phyloP scores from a whole-genome alignment of 1,284 basidiomycete species.

The Leccinum subspadiceum region DNA sequence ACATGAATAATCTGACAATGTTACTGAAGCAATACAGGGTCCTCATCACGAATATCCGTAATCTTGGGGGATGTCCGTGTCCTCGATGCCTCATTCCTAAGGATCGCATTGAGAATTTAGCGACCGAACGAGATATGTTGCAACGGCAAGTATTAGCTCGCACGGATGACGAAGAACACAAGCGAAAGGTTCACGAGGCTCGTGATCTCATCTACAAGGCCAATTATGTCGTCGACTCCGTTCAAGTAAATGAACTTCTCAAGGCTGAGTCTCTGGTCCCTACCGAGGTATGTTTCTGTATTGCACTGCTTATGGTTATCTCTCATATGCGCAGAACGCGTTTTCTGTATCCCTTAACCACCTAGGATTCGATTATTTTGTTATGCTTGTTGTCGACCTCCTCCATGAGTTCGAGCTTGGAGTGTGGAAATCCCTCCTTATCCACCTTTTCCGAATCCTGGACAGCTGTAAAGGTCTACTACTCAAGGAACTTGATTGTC shows the following conservation, averaged over 20 bases:
- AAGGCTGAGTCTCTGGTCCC: neutral
- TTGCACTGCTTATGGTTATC: neutral
- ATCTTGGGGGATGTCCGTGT: neutral
- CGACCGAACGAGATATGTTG: neutral
- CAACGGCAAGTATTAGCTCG: neutral
- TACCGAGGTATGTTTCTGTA: neutral
- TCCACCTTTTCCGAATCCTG: neutral
- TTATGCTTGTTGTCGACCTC: neutral
- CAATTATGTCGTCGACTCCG: neutral
- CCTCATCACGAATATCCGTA: neutral
- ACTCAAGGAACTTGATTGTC: neutral
- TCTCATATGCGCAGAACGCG: neutral
- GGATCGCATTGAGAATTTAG: neutral
- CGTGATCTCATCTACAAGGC: neutral
- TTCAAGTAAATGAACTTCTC: neutral
- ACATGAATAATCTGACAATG: neutral
- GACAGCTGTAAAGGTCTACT: neutral
- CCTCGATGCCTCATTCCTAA: neutral
- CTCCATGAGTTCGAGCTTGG: neutral
- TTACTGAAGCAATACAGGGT: neutral
- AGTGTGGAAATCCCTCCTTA: neutral
- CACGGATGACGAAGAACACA: neutral
- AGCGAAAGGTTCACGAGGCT: neutral
- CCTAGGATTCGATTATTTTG: neutral
- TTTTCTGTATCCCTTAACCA: neutral